A percentile compares a stretch with the other conserved stretches of the same genome.
Evolutionary conservation across 441 rosid genomes (phyloP).

Genomic region (Populus trichocarpa): DNA sequence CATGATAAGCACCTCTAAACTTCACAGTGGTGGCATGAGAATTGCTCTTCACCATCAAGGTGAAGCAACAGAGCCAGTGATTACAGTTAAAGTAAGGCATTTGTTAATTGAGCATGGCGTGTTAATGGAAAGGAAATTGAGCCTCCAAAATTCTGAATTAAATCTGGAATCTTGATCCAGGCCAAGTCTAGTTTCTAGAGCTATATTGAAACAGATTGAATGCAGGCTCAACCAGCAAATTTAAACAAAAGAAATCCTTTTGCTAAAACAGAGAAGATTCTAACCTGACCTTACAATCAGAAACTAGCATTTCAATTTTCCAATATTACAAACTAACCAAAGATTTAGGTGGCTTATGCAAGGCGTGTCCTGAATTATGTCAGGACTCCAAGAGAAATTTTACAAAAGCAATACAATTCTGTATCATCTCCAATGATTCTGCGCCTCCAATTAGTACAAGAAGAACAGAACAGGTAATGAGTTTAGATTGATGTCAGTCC

Average conservation of each 20-base stretch:
- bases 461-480: conserved; percentile 25
- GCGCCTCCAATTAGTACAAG: conserved; percentile 17
- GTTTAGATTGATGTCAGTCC: conserved; percentile 34
- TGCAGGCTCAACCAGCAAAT: no score
- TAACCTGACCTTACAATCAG: no score
- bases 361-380: no score
- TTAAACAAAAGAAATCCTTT: not conserved
- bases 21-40: not conserved
- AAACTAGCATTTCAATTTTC: not conserved
- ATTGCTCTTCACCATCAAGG: not conserved
- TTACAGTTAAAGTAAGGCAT: not conserved
- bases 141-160: not conserved
- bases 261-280: no score
- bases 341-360: no score
- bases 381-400: not conserved
- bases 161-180: not conserved
- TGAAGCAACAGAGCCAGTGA: not conserved
- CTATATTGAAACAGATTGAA: not conserved
- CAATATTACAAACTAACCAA: not conserved
- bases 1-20: not conserved
- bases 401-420: not conserved
- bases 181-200: not conserved
- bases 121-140: not conserved
- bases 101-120: not conserved
- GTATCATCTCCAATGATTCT: conserved; percentile 32